phyloP scores from a whole-genome alignment of 495 filamentous ascomycete species.

The Trichoderma reesei region DNA sequence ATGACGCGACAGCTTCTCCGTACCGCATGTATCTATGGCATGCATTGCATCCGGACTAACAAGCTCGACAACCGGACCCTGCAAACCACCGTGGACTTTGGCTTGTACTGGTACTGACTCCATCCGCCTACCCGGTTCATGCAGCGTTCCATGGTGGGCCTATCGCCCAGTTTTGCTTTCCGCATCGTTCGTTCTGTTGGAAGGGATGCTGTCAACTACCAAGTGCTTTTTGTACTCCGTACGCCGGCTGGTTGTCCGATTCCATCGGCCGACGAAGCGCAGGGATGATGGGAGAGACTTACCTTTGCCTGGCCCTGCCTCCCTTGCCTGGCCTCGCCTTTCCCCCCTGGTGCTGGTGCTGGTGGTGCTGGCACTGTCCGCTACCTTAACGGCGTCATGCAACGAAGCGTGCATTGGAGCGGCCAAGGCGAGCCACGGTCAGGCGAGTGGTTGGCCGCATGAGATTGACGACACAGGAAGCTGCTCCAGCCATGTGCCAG shows the following conservation, averaged over 20 bases:
- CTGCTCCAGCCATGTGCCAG: background rate
- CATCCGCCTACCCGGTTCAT: slow-evolving; percentile 9
- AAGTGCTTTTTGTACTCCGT: too few relatives aligned
- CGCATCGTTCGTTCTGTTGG: background rate
- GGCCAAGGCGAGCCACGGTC: background rate
- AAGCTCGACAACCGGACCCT: slow-evolving; percentile 4
- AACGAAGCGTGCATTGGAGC: background rate
- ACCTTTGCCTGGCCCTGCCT: too few relatives aligned
- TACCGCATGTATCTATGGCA: slow-evolving; percentile 8
- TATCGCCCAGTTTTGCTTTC: background rate
- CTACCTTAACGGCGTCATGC: background rate
- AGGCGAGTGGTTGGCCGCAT: background rate
- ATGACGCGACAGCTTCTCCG: slow-evolving; percentile 5
- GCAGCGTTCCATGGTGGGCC: slow-evolving; percentile 1
- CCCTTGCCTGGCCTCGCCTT: too few relatives aligned
- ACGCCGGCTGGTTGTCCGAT: background rate
- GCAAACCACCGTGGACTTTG: slow-evolving; percentile 6
- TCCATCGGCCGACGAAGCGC: background rate
- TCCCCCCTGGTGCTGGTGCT: too few relatives aligned
- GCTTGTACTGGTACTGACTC: background rate
- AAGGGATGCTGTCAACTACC: background rate
- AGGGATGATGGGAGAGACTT: background rate
- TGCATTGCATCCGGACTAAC: slow-evolving; percentile 5
- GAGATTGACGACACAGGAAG: background rate
- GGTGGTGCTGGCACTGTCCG: background rate